Base-by-base conservation (phyloP, 78 protist genomes). In the Protostelium mycophagum region DNA sequence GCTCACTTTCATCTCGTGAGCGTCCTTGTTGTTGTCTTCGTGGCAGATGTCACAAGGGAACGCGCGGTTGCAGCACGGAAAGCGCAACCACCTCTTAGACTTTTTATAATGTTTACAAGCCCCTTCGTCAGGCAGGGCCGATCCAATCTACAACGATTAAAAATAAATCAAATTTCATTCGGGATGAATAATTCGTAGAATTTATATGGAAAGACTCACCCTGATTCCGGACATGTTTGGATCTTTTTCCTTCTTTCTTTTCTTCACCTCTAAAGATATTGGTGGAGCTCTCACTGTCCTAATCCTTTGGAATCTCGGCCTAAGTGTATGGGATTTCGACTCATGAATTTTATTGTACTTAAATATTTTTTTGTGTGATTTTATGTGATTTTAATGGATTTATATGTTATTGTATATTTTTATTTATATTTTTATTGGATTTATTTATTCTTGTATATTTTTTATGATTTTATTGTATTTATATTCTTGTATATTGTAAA, bases 51-150 rank as follows among this genome's bases (percentile, higher is more conserved):
- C 91, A 37, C 94, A 92, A 35, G 94, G 94, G 63, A 0, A 51
- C 28, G 91, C 94, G 37, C 88, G 83, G 25, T 91, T 91, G 88
- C 94, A 92, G 86, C 94, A 92, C 0, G 91, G 89, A 83, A 92
- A 92, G 31, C 94, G 38, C 85, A 92, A 87, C 94, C 94, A 92
- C 34, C 94, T 86, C 87, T 39, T 36, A 37, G 91, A 88, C 31
- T 86, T 51, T 39, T 38, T 39, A 87, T 85, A 92, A 83, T 92
- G 94, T 37, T 35, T 0, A 85, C 94, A 92, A 16, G 94, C 83
- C 31, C 94, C 94, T 37, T 86, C 34, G 73, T 37, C 0, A 0
- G 91, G 94, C 0, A 88, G 89, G n/a, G 89, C 87, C 63, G 28
- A 9, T 37, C 89, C 93, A 0, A 38, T 37, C 35, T 25, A 31